These are phyloP conservation scores for Aspergillus nomiae DNA, from an alignment of 2,329 filamentous ascomycete genomes.

Conservation along the genomic window DNA sequence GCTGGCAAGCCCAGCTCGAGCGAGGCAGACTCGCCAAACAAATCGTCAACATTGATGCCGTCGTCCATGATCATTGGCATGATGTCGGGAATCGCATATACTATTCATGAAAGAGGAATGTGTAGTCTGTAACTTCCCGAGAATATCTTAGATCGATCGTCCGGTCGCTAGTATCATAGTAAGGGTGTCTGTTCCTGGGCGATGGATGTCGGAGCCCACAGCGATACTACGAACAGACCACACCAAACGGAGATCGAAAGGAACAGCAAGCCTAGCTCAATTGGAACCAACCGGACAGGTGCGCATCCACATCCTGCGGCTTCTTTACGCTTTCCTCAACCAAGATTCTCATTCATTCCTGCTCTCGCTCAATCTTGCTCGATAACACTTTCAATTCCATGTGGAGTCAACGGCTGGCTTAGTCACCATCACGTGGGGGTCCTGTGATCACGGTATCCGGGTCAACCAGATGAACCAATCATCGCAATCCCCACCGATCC, in stretches of 20 bases:
- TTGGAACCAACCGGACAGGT: too few relatives aligned
- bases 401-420: slow-evolving; percentile 17
- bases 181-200: neutral
- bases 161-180: neutral
- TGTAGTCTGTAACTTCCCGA: neutral
- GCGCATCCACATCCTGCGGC: neutral
- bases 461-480: slow-evolving; percentile 22
- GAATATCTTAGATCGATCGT: neutral
- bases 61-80: slow-evolving; percentile 61
- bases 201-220: neutral
- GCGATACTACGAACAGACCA: neutral
- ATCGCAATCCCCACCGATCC: slow-evolving; percentile 1
- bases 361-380: neutral
- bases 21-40: slow-evolving; percentile 68
- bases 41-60: slow-evolving; percentile 67
- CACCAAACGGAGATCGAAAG: neutral
- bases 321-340: neutral
- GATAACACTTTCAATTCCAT: slow-evolving; percentile 6
- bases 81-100: slow-evolving; percentile 4
- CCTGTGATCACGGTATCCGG: slow-evolving; percentile 21
- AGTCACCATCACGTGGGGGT: slow-evolving; percentile 24
- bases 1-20: slow-evolving; percentile 59
- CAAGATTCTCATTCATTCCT: neutral
- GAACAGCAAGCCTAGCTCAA: neutral
- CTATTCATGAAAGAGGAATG: neutral